Percentiles rank a stretch among this genome's conserved stretches.
These are phyloP conservation scores for Neurospora sp. DNA, from an alignment of 495 filamentous ascomycete genomes.

Conservation along the genomic window DNA sequence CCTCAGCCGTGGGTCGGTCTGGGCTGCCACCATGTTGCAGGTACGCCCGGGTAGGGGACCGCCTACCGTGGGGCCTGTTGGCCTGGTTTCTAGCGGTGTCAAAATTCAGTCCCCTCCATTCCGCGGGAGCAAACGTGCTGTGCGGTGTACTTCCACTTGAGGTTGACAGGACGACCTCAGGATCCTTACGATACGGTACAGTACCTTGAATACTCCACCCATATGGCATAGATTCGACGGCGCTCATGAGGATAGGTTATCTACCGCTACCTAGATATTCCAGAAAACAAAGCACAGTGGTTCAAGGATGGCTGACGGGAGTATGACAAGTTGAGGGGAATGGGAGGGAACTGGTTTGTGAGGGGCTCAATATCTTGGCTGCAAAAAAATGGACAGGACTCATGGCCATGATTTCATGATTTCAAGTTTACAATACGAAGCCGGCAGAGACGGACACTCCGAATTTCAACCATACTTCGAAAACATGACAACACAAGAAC, in stretches of 20 bases:
- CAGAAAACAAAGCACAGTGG: not conserved
- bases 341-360: not conserved
- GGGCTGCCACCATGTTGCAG: not conserved
- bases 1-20: not conserved
- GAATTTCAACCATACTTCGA: not conserved
- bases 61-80: not conserved
- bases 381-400: not conserved
- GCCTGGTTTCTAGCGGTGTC: not conserved
- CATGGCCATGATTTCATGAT: not conserved
- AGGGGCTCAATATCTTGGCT: not conserved
- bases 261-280: not conserved
- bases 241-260: not conserved
- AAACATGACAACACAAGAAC: not conserved
- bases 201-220: not conserved
- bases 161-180: not conserved
- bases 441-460: not conserved
- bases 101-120: not conserved
- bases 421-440: not conserved
- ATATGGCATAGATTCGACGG: not conserved
- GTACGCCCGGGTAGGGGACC: not conserved
- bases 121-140: too few species aligned
- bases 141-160: not conserved
- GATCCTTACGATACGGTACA: not conserved
- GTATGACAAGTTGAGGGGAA: not conserved
- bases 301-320: not conserved